phyloP scores from a whole-genome alignment of 2,329 filamentous ascomycete genomes.

The Coleophoma cylindrospora region DNA sequence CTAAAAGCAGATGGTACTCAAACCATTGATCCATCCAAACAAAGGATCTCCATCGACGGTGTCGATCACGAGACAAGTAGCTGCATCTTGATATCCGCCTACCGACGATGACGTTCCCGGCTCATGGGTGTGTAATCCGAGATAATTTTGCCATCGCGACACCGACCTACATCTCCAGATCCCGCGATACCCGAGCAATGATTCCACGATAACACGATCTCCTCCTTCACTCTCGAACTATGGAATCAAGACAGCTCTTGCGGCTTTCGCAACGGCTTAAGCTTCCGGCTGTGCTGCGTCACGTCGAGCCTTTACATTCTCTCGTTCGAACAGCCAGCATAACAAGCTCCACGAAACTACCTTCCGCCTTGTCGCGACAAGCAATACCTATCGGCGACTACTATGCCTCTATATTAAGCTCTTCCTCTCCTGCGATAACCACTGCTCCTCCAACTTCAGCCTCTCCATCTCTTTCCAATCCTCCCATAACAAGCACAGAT shows the following conservation, averaged over 20 bases:
- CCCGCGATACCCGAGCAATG: slow-evolving; percentile 9
- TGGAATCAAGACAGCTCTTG: slow-evolving; percentile 21
- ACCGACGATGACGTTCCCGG: background rate
- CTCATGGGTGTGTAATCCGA: too few relatives aligned
- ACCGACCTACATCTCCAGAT: background rate
- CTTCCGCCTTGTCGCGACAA: slow-evolving; percentile 16
- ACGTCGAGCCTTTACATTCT: slow-evolving; percentile 6
- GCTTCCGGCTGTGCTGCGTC: slow-evolving; percentile 7
- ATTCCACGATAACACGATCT: slow-evolving; percentile 13
- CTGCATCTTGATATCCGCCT: background rate
- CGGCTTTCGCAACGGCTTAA: slow-evolving; percentile 15
- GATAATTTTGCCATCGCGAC: too few relatives aligned
- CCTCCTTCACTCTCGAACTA: slow-evolving; percentile 4
- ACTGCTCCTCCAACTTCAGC: slow-evolving; percentile 16
- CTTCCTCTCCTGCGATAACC: slow-evolving; percentile 27
- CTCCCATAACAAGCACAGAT: slow-evolving; percentile 2
- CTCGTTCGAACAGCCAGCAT: slow-evolving; percentile 1
- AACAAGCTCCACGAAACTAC: slow-evolving; percentile 1
- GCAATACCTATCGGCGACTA: slow-evolving; percentile 49
- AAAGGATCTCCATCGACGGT: background rate
- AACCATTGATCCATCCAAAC: too few relatives aligned
- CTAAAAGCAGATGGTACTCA: too few relatives aligned
- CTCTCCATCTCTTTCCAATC: background rate
- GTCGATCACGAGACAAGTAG: background rate
- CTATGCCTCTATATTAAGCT: slow-evolving; percentile 52